phyloP scores from a whole-genome alignment of 768 basidiomycete species.

The Hygrophorus russula region DNA sequence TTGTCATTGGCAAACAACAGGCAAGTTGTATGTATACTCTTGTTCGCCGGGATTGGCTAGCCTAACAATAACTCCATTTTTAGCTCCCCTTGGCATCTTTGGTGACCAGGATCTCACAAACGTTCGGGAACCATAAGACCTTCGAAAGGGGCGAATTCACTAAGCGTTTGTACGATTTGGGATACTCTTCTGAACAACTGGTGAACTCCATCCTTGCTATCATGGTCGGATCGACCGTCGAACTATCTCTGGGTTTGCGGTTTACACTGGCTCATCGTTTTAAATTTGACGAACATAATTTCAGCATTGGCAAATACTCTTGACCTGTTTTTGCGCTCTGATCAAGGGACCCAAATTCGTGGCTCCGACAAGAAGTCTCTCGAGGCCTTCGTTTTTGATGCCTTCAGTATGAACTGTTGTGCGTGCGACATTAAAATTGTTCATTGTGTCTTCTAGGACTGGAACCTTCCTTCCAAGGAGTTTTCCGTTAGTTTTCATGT shows the following conservation, averaged over 20 bases:
- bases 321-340: conserved; percentile 51
- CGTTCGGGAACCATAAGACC: conserved; percentile 38
- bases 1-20: conserved; percentile 30
- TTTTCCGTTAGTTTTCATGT: conserved; percentile 39
- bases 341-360: conserved; percentile 27
- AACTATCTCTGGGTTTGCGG: conserved; percentile 53
- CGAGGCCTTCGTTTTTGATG: conserved; percentile 55
- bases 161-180: conserved; percentile 44
- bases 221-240: conserved; percentile 54
- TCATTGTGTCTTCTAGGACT: conserved; percentile 36
- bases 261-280: not conserved
- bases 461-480: conserved; percentile 63
- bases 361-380: conserved; percentile 27
- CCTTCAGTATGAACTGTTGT: conserved; percentile 38
- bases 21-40: conserved; percentile 22
- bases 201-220: conserved; percentile 64
- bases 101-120: conserved; percentile 30
- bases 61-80: conserved; percentile 17
- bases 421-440: not conserved
- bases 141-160: conserved; percentile 39
- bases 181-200: conserved; percentile 46
- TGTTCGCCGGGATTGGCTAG: not conserved
- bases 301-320: conserved; percentile 55
- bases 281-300: conserved; percentile 2
- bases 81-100: conserved; percentile 28